phyloP scores from a whole-genome alignment of 129 eudicot species.

The Sambucus nigra region DNA sequence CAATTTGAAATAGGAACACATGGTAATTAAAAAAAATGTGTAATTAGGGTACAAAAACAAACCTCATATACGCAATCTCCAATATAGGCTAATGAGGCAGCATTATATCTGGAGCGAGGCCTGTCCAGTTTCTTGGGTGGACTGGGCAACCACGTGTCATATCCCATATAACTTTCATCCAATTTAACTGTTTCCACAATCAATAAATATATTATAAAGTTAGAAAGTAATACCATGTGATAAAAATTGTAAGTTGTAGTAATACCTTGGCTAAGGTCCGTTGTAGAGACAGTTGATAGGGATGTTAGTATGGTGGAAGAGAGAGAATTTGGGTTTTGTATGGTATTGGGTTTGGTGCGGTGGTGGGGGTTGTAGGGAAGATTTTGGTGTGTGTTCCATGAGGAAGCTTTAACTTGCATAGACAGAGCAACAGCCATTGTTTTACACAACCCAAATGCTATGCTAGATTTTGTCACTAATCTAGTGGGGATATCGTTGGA shows the following conservation, averaged over 20 bases:
- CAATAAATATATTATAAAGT: not conserved
- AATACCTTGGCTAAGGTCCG: constrained; percentile 30
- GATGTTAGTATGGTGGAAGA: constrained; percentile 22
- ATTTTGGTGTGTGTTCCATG: constrained; percentile 57
- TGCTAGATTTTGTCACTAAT: too few species aligned
- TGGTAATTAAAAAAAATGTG: too few species aligned
- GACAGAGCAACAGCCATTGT: constrained; percentile 11
- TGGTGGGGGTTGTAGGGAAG: constrained; percentile 69
- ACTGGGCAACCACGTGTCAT: constrained; percentile 77
- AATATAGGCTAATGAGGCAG: constrained; percentile 78
- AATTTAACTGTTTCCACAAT: constrained; percentile 18
- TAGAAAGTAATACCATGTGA: not conserved
- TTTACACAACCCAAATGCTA: too few species aligned
- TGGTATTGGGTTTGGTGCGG: constrained; percentile 46
- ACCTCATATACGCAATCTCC: constrained; percentile 98
- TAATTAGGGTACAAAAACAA: not conserved
- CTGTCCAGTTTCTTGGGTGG: constrained; percentile 79
- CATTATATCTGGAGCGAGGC: constrained; percentile 79
- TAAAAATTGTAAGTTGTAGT: not conserved
- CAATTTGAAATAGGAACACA: too few species aligned
- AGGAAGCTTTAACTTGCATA: constrained; percentile 40
- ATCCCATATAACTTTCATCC: constrained; percentile 62
- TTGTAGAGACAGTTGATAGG: constrained; percentile 55
- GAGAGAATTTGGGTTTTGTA: constrained; percentile 21
- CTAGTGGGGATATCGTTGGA: too few species aligned